Evolutionary conservation across 768 basidiomycete species (phyloP).

Genomic region (Lactifluus volemus): DNA sequence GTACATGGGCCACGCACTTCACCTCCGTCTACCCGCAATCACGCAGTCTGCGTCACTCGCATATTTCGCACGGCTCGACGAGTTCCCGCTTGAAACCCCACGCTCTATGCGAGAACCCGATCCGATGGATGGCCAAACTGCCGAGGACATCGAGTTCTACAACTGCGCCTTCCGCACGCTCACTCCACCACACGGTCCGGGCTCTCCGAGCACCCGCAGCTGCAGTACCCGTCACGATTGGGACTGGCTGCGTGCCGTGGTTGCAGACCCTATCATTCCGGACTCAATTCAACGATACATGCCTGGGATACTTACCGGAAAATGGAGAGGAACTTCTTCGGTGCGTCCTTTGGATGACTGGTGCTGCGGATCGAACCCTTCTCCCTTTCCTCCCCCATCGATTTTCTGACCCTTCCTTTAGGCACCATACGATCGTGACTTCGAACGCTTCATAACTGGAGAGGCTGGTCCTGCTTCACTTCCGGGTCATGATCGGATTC

Average conservation of each 20-base stretch:
- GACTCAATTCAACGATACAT: neutral
- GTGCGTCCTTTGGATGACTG: slow-evolving; percentile 6
- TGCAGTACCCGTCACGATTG: neutral
- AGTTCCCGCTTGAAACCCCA: neutral
- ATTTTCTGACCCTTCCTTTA: neutral
- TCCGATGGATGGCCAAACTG: neutral
- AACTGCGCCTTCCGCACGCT: slow-evolving; percentile 4
- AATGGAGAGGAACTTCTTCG: slow-evolving; percentile 9
- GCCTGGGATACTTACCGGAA: slow-evolving; percentile 6
- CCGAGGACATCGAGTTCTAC: slow-evolving; percentile 12
- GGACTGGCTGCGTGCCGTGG: slow-evolving; percentile 12
- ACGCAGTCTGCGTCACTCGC: slow-evolving; percentile 11
- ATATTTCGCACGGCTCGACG: slow-evolving; percentile 15
- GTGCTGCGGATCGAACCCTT: neutral
- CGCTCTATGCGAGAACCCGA: neutral
- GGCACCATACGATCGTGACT: slow-evolving; percentile 1
- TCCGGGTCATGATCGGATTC: neutral
- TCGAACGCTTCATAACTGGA: slow-evolving; percentile 2
- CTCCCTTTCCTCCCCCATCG: neutral
- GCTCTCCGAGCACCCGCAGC: neutral
- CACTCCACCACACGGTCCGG: slow-evolving; percentile 2
- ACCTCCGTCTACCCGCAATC: slow-evolving; percentile 12
- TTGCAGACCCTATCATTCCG: neutral
- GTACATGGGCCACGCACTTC: slow-evolving; percentile 2
- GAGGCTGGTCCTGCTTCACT: slow-evolving; percentile 1